A percentile compares a stretch with the other conserved stretches of the same genome.
Evolutionary conservation across 257 asterid genomes (phyloP).

Genomic region (Salvia splendens): DNA sequence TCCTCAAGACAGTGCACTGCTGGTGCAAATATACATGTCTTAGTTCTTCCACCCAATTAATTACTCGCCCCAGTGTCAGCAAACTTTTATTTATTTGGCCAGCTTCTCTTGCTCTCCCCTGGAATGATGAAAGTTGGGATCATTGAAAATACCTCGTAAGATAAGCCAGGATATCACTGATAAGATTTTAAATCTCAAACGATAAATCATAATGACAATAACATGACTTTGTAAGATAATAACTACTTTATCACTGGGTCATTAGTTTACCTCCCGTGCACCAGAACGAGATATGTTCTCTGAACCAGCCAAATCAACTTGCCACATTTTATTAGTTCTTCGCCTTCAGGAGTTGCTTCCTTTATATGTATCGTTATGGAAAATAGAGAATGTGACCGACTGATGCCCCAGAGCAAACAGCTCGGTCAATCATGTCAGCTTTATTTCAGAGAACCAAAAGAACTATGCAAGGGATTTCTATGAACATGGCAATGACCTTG

Average conservation of each 20-base stretch:
- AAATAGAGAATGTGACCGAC: slow-evolving; percentile 92
- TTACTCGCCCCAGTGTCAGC: slow-evolving; percentile 85
- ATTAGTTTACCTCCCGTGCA: slow-evolving; percentile 71
- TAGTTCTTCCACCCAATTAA: slow-evolving; percentile 87
- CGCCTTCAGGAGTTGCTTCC: slow-evolving; percentile 95
- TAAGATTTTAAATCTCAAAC: not conserved
- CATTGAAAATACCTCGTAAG: not conserved
- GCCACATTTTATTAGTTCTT: slow-evolving; percentile 89
- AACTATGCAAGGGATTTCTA: not conserved
- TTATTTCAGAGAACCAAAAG: not conserved
- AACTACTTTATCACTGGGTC: slow-evolving; percentile 8
- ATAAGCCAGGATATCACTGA: not conserved
- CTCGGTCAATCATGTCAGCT: slow-evolving; percentile 4
- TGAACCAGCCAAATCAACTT: slow-evolving; percentile 90
- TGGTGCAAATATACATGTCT: slow-evolving; percentile 88
- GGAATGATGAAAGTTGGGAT: not conserved
- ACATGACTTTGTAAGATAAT: not conserved
- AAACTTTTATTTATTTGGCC: slow-evolving; percentile 93
- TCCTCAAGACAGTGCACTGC: slow-evolving; percentile 95
- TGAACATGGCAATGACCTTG: slow-evolving; percentile 51
- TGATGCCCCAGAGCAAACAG: slow-evolving; percentile 33
- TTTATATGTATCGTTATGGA: slow-evolving; percentile 89
- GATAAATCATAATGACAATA: not conserved
- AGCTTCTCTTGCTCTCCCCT: slow-evolving; percentile 97
- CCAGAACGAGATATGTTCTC: slow-evolving; percentile 96